Conservation (phyloP, 306 rosid species). For the Quercus ilex region DNA sequence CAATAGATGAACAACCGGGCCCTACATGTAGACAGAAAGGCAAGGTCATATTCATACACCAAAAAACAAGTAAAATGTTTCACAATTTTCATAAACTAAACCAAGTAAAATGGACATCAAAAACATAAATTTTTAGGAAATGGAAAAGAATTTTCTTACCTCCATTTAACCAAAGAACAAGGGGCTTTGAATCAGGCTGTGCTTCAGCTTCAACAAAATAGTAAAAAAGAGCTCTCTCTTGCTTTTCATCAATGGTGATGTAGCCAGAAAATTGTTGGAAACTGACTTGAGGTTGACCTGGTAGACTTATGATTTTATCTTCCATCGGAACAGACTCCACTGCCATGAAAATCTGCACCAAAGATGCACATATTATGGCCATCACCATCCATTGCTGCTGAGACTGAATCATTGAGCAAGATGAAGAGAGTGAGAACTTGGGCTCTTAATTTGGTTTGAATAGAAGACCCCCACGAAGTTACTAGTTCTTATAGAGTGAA, state of each 20-base stretch:
- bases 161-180: constrained; percentile 81
- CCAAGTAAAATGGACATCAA: neutral
- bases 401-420: constrained; percentile 17
- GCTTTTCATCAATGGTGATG: constrained; percentile 55
- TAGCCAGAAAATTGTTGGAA: constrained; percentile 77
- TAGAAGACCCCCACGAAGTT: too few species aligned
- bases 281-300: constrained; percentile 71
- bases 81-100: neutral
- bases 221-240: constrained; percentile 67
- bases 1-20: constrained; percentile 81
- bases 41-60: too few species aligned
- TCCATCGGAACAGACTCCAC: constrained; percentile 24
- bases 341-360: neutral
- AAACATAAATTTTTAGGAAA: neutral
- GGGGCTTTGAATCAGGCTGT: constrained; percentile 70
- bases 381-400: constrained; percentile 25
- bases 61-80: too few species aligned
- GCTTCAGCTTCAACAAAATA: constrained; percentile 76
- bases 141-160: constrained; percentile 25
- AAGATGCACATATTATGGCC: neutral
- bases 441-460: too few species aligned
- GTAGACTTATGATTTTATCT: constrained; percentile 52
- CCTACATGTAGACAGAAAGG: constrained; percentile 27
- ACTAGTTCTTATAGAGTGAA: too few species aligned
- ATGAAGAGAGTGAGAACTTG: neutral